These are phyloP conservation scores for Fomes fomentarius DNA, from an alignment of 1,284 basidiomycete genomes.

Conservation along the genomic window DNA sequence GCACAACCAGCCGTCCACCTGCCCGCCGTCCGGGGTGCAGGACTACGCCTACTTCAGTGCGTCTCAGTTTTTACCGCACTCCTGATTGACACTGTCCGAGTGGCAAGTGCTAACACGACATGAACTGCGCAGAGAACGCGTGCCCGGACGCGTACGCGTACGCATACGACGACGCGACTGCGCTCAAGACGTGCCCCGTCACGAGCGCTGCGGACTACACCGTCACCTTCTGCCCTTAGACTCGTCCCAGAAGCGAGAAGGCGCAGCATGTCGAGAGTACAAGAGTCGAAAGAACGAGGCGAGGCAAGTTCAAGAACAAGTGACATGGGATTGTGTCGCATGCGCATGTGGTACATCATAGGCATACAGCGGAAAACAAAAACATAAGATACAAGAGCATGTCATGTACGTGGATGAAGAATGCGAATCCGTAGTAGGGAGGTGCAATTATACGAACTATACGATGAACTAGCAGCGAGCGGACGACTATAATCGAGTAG, in stretches of 20 bases:
- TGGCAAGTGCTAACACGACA: background rate
- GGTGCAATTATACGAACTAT: no score
- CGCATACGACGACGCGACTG: conserved; percentile 52
- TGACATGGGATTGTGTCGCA: background rate
- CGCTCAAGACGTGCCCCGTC: conserved; percentile 48
- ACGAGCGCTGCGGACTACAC: conserved; percentile 45
- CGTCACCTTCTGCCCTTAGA: conserved; percentile 51
- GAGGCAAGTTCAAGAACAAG: no score
- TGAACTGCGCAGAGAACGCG: conserved; percentile 37
- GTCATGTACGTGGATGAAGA: no score
- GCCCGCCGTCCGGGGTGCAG: conserved; percentile 51
- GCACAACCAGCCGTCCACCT: conserved; percentile 50
- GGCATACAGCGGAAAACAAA: no score
- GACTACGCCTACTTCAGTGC: conserved; percentile 61
- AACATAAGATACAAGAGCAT: no score
- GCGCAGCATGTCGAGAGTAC: background rate
- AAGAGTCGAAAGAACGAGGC: background rate
- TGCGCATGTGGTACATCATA: background rate
- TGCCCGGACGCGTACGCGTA: conserved; percentile 54
- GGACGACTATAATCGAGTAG: no score
- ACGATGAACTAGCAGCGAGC: no score
- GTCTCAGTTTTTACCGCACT: conserved; percentile 14
- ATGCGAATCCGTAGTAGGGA: no score
- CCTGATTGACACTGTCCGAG: no score
- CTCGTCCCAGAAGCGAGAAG: background rate